phyloP scores from a whole-genome alignment of 345 rosid species.

The Gossypium arboreum region DNA sequence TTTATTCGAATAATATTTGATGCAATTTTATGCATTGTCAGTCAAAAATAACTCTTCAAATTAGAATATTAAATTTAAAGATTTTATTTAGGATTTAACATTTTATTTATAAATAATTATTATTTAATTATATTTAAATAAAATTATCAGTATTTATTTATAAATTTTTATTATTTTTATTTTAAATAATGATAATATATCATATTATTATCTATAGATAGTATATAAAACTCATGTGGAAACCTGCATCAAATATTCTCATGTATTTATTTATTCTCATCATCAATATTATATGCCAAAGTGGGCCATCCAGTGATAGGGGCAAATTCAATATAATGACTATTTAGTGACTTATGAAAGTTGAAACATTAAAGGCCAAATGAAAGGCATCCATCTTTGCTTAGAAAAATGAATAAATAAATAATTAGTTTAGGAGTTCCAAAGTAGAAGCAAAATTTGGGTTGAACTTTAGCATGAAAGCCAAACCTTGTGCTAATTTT shows the following conservation, averaged over 20 bases:
- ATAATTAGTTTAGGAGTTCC: not conserved
- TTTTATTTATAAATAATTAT: too few species aligned
- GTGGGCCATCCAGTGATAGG: not conserved
- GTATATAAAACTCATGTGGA: too few species aligned
- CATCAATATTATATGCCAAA: conserved; percentile 8
- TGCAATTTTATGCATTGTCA: too few species aligned
- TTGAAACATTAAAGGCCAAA: not conserved
- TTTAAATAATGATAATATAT: fast-evolving
- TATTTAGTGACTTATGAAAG: not conserved
- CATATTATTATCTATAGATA: fast-evolving
- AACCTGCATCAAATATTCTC: too few species aligned
- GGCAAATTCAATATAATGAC: too few species aligned
- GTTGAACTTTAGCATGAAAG: not conserved
- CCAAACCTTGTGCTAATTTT: not conserved
- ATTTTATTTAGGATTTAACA: fast-evolving
- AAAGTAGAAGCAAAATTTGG: not conserved
- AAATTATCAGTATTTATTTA: too few species aligned
- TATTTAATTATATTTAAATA: too few species aligned
- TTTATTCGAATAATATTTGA: too few species aligned
- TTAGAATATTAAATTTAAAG: too few species aligned
- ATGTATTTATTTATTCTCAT: conserved; percentile 3
- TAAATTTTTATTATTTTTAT: too few species aligned
- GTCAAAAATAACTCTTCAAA: too few species aligned
- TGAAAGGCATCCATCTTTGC: not conserved
- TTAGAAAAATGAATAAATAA: not conserved